Base-by-base conservation (phyloP, 1,284 basidiomycete genomes). In the Puccinia polysora region DNA sequence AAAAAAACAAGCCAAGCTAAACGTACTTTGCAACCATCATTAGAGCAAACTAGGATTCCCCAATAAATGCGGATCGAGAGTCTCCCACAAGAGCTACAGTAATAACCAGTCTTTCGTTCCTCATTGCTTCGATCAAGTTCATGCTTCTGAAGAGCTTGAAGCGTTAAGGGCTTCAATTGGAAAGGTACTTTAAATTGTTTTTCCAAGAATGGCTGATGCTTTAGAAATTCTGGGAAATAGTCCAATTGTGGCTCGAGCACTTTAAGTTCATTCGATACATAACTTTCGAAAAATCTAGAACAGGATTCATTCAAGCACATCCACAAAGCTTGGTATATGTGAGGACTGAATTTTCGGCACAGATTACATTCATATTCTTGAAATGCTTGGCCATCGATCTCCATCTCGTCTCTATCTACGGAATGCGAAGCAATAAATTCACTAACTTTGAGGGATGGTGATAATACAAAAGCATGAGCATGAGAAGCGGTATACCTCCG, bases 291-390 rank as follows among this genome's bases (percentile, higher is more conserved):
- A 47, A 69, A 59, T 10, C 20, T 23, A 43, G 7, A 20, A 34
- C 67, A 70, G 8, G 7, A 4, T 43, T 70, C 67, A 49, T 70
- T 70, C 18, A 70, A 36, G 25, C 67, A 70, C 40, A 70, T 58
- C 67, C 67, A 62, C 2, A 10, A 38, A 15, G 23, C 55, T 49
- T 59, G 30, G 28, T 62, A 70, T 23, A 62, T 4, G 1, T 52
- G 25, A 7, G 45, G 50, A 36, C 67, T 70, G 1, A 30, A 2
- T 20, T 6, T 53, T 10, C 49, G 32, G 43, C 67, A 70, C 12
- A 14, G 10, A 10, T 55, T 59, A 49, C 65, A 68, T 14, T 45
- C 20, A 8, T 28, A 62, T 28, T 45, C 12, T 18, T 30, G 0
- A 30, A 23, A 18, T 40, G 43, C 59, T 25, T 28, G 30, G 43